Conservation (phyloP, 768 basidiomycete species). For the Mycena haematopus region DNA sequence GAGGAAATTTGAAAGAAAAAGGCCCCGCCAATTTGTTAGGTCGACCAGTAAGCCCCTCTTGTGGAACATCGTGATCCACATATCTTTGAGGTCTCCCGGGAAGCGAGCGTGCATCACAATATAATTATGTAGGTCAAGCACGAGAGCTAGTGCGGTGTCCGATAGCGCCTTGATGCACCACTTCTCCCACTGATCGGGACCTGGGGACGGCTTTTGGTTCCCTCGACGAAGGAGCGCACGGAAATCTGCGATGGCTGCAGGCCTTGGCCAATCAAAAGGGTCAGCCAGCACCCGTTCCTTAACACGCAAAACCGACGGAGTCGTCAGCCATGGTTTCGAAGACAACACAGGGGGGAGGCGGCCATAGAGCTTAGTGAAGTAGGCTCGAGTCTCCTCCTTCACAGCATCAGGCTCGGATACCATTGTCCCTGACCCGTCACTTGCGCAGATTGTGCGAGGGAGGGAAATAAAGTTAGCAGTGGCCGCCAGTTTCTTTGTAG, state of each 20-base stretch:
- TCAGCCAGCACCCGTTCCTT: slow-evolving; percentile 14
- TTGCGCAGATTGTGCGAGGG: neutral
- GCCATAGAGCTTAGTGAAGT: slow-evolving; percentile 8
- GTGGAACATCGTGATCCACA: slow-evolving; percentile 36
- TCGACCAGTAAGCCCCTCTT: slow-evolving; percentile 28
- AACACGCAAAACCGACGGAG: slow-evolving; percentile 23
- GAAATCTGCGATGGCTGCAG: slow-evolving; percentile 22
- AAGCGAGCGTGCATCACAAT: slow-evolving; percentile 32
- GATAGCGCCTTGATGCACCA: slow-evolving; percentile 38
- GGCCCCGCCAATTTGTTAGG: slow-evolving; percentile 20
- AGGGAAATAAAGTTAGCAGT: neutral
- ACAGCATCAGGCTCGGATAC: neutral
- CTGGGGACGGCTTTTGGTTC: slow-evolving; percentile 38
- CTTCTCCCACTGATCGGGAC: slow-evolving; percentile 44
- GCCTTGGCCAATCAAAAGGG: slow-evolving; percentile 35
- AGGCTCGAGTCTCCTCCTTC: slow-evolving; percentile 12
- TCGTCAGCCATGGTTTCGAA: slow-evolving; percentile 5
- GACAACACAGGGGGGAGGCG: neutral
- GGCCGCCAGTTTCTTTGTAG: slow-evolving; percentile 12
- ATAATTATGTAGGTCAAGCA: slow-evolving; percentile 38
- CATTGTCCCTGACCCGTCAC: slow-evolving; percentile 1
- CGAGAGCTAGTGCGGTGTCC: slow-evolving; percentile 30
- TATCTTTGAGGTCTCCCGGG: slow-evolving; percentile 36
- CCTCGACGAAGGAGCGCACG: slow-evolving; percentile 35
- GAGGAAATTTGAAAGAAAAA: slow-evolving; percentile 38